phyloP scores from a whole-genome alignment of 1,139 yeast genomes.

The Scheffersomyces stambukii region DNA sequence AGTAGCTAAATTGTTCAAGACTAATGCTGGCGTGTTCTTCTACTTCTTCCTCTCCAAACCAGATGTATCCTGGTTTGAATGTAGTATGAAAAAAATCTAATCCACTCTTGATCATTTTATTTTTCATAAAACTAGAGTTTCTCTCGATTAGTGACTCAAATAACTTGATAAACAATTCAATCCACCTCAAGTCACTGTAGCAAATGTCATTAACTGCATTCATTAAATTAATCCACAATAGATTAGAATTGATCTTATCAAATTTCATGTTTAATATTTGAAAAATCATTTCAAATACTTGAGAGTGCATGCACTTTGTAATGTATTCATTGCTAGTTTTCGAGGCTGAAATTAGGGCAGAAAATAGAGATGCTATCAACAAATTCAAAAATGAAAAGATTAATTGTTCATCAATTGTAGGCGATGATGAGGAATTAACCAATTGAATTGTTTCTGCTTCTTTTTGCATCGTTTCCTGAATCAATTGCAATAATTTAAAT shows the following conservation, averaged over 20 bases:
- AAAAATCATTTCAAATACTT: too few relatives aligned
- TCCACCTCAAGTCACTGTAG: conserved; percentile 21
- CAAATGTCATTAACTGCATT: conserved; percentile 30
- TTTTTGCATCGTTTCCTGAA: conserved; percentile 11
- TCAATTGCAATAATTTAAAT: conserved; percentile 5
- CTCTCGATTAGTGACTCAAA: conserved; percentile 15
- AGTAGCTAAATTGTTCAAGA: not conserved
- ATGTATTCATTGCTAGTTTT: too few relatives aligned
- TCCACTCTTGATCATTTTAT: conserved; percentile 22
- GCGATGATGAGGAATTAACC: conserved; percentile 10
- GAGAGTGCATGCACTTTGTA: too few relatives aligned
- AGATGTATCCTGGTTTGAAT: conserved; percentile 12
- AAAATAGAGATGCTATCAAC: conserved; percentile 5
- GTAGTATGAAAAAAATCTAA: conserved; percentile 22
- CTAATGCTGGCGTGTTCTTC: not conserved
- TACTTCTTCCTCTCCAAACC: conserved; percentile 8
- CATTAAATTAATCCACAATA: conserved; percentile 25
- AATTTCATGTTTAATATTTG: conserved; percentile 6
- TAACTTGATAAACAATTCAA: conserved; percentile 16
- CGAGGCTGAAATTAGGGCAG: too few relatives aligned
- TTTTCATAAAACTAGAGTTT: conserved; percentile 10
- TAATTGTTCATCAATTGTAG: conserved; percentile 12
- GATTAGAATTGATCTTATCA: conserved; percentile 5
- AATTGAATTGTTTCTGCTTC: conserved; percentile 15
- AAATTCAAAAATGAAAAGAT: conserved; percentile 14